Conservation (phyloP, 257 asterid genomes). For the Przewalskia tangutica region DNA sequence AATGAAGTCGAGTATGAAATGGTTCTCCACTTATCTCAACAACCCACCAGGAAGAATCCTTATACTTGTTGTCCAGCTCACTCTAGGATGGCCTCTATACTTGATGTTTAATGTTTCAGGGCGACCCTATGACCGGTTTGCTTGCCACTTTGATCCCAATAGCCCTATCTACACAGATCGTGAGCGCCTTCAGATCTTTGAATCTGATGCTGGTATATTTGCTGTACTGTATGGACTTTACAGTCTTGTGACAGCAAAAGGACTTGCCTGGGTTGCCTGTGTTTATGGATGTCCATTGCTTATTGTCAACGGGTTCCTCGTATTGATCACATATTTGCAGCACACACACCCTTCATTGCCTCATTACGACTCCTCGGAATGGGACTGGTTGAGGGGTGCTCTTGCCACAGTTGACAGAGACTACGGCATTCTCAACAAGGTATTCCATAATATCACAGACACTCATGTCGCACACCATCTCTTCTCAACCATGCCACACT, state of each 20-base stretch:
- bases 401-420: slow-evolving; percentile 69
- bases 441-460: slow-evolving; percentile 70
- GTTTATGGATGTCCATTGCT: slow-evolving; percentile 57
- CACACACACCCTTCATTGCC: slow-evolving; percentile 79
- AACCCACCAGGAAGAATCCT: slow-evolving; percentile 61
- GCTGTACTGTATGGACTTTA: slow-evolving; percentile 36
- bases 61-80: slow-evolving; percentile 36
- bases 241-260: slow-evolving; percentile 42
- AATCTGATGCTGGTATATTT: slow-evolving; percentile 55
- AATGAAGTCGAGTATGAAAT: slow-evolving; percentile 26
- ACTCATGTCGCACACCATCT: slow-evolving; percentile 81
- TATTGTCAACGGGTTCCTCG: slow-evolving; percentile 67
- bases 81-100: slow-evolving; percentile 79
- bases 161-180: slow-evolving; percentile 70
- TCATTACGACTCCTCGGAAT: slow-evolving; percentile 67
- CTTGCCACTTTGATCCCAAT: slow-evolving; percentile 63
- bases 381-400: slow-evolving; percentile 90
- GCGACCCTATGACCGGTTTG: slow-evolving; percentile 56
- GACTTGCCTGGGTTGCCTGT: slow-evolving; percentile 47
- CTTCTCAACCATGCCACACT: slow-evolving; percentile 84
- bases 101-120: slow-evolving; percentile 64
- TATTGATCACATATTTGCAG: slow-evolving; percentile 69
- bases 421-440: slow-evolving; percentile 59
- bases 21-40: slow-evolving; percentile 39
- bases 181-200: slow-evolving; percentile 51